Percentiles rank a stretch among this genome's conserved stretches.
Conservation (phyloP, 345 rosid genomes). For the Brassica cretica region DNA sequence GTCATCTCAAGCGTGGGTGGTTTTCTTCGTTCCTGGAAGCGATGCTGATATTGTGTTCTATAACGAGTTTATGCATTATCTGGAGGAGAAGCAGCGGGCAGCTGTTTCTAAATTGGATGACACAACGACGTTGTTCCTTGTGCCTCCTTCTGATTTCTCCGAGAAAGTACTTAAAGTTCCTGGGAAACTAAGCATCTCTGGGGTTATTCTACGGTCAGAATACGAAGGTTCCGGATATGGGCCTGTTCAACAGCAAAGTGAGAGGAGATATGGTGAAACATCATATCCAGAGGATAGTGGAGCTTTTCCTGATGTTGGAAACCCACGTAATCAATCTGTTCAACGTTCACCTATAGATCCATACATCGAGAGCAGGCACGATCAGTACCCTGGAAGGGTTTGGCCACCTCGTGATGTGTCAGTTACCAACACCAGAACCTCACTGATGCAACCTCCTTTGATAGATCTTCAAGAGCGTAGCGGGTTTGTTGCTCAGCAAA, state of each 20-base stretch:
- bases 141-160: conserved; percentile 95
- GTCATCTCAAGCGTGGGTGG: conserved; percentile 89
- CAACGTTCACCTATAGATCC: conserved; percentile 42
- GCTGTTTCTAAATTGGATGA: conserved; percentile 95
- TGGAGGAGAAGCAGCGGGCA: conserved; percentile 92
- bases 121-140: conserved; percentile 84
- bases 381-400: conserved; percentile 42
- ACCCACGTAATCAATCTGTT: not conserved
- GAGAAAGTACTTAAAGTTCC: conserved; percentile 89
- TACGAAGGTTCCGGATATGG: conserved; percentile 51
- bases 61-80: conserved; percentile 89
- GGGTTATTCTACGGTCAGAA: conserved; percentile 78
- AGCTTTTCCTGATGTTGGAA: conserved; percentile 20
- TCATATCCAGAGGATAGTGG: conserved; percentile 34
- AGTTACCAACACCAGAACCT: conserved; percentile 42
- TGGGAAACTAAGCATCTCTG: conserved; percentile 90
- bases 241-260: conserved; percentile 47
- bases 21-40: conserved; percentile 89
- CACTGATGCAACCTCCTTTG: conserved; percentile 43
- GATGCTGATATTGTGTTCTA: conserved; percentile 85
- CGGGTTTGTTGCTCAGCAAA: conserved; percentile 35
- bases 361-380: conserved; percentile 47
- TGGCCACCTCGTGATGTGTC: conserved; percentile 51
- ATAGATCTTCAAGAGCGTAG: conserved; percentile 45
- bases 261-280: conserved; percentile 51